phyloP scores from a whole-genome alignment of 2,329 filamentous ascomycete genomes.

The Arthroderma uncinatum region DNA sequence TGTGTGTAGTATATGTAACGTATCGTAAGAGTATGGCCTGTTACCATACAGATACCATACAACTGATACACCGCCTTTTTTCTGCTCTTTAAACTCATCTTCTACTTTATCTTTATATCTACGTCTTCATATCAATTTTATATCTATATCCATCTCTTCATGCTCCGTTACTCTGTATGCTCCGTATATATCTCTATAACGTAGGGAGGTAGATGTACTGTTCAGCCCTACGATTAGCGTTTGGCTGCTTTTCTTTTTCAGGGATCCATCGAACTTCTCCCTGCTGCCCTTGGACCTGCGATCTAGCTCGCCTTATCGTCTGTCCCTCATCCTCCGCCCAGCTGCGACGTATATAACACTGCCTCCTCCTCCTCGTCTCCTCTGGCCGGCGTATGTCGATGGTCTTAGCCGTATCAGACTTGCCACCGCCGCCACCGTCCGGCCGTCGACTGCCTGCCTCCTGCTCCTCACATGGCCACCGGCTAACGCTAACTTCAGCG shows the following conservation, averaged over 20 bases:
- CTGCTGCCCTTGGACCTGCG: background rate
- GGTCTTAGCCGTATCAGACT: background rate
- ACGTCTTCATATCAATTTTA: background rate
- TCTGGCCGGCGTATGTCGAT: background rate
- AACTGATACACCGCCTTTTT: background rate
- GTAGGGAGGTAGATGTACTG: background rate
- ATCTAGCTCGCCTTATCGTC: constrained; percentile 9
- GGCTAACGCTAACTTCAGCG: constrained; percentile 1
- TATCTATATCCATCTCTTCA: no score
- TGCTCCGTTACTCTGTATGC: no score
- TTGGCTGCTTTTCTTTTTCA: constrained; percentile 3
- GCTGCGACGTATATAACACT: constrained; percentile 3
- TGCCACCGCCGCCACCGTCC: constrained; percentile 1
- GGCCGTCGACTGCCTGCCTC: background rate
- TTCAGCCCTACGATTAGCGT: constrained; percentile 6
- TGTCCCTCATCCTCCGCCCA: constrained; percentile 9
- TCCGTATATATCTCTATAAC: no score
- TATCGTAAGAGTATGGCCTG: background rate
- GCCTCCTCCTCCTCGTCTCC: constrained; percentile 6
- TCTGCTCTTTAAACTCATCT: background rate
- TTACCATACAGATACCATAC: background rate
- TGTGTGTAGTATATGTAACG: background rate
- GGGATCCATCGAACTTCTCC: background rate
- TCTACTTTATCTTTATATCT: background rate
- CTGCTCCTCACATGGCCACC: background rate